phyloP scores from a whole-genome alignment of 352 stramenopile species.

The Phytophthora capsici region DNA sequence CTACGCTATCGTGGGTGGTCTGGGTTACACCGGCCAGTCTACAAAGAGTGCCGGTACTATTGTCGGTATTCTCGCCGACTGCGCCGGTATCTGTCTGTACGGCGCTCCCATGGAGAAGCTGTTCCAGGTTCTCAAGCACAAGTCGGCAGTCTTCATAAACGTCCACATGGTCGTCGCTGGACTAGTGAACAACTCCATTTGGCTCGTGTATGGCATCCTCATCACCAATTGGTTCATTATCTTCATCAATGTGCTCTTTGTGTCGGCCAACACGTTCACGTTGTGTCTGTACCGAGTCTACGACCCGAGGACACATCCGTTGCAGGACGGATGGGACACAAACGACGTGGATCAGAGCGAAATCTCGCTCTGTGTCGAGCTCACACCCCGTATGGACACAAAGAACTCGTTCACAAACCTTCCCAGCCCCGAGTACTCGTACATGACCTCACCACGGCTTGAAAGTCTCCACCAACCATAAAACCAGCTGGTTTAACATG shows the following conservation, averaged over 20 bases:
- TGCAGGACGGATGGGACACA: constrained; percentile 23
- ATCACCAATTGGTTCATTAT: constrained; percentile 48
- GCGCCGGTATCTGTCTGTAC: constrained; percentile 53
- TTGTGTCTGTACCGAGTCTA: constrained; percentile 39
- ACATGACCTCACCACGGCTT: constrained; percentile 19
- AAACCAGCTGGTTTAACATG: constrained; percentile 3
- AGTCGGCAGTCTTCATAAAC: constrained; percentile 57
- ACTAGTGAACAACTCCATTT: constrained; percentile 53
- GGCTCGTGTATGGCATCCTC: constrained; percentile 40
- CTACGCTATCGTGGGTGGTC: constrained; percentile 46
- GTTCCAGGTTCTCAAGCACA: constrained; percentile 45
- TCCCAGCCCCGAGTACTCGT: constrained; percentile 22
- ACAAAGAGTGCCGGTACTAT: constrained; percentile 29
- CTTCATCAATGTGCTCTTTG: constrained; percentile 39
- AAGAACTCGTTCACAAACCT: constrained; percentile 26
- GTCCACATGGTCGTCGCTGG: constrained; percentile 58
- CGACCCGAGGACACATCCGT: constrained; percentile 38
- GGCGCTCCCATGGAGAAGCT: constrained; percentile 49
- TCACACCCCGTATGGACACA: constrained; percentile 9
- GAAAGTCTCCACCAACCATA: constrained; percentile 4
- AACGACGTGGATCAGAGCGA: constrained; percentile 17
- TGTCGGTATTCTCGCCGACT: constrained; percentile 37
- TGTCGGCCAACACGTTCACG: constrained; percentile 37
- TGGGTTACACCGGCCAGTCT: constrained; percentile 42
- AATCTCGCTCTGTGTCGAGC: constrained; percentile 25